Evolutionary conservation across 306 rosid species (phyloP).

Genomic region (Styphnolobium japonicum): DNA sequence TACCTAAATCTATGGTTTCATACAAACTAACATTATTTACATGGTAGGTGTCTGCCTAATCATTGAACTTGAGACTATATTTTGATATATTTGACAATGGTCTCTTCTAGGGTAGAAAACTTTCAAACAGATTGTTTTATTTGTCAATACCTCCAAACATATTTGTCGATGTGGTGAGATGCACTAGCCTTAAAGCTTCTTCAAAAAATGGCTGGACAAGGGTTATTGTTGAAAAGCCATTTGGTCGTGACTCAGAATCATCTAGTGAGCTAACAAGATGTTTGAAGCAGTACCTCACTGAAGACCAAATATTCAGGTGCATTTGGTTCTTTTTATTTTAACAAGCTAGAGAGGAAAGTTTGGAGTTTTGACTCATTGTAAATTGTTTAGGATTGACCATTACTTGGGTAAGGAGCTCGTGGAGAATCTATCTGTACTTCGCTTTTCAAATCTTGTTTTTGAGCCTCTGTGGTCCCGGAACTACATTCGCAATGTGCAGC

Average conservation of each 20-base stretch:
- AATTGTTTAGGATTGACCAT: constrained; percentile 80
- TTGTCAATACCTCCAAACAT: constrained; percentile 91
- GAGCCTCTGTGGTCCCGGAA: constrained; percentile 92
- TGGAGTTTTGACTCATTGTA: constrained; percentile 22
- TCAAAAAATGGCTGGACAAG: constrained; percentile 91
- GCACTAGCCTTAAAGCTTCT: constrained; percentile 82
- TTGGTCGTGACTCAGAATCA: constrained; percentile 85
- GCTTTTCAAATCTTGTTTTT: constrained; percentile 93
- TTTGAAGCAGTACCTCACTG: constrained; percentile 77
- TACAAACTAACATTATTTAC: not conserved
- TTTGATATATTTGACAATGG: constrained; percentile 23
- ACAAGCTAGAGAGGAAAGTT: constrained; percentile 24
- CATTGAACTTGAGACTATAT: constrained; percentile 13
- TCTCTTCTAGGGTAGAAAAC: constrained; percentile 66
- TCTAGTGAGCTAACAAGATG: constrained; percentile 77
- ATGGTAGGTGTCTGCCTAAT: not conserved
- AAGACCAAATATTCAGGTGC: constrained; percentile 95
- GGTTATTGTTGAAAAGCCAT: constrained; percentile 96
- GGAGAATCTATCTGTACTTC: constrained; percentile 95
- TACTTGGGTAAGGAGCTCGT: constrained; percentile 99
- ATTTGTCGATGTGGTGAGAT: constrained; percentile 81
- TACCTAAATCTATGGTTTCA: not conserved
- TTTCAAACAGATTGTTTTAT: constrained; percentile 79
- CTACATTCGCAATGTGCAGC: constrained; percentile 89
- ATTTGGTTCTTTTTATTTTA: not conserved